Base-by-base conservation (phyloP, 2,329 filamentous ascomycete genomes). In the Madurella mycetomatis region DNA sequence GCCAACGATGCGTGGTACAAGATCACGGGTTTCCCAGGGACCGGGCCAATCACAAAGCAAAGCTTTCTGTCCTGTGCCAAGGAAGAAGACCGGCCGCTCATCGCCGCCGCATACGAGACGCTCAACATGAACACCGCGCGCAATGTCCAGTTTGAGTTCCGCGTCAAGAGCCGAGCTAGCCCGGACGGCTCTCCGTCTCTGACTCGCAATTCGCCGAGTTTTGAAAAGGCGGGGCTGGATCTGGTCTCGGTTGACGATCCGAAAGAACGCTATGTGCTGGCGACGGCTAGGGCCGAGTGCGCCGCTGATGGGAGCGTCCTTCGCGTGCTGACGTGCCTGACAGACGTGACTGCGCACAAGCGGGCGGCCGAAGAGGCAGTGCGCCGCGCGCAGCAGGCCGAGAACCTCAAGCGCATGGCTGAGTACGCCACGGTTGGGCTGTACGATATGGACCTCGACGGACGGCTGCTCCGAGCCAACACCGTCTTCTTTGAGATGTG, bases 1-100 rank as follows among this genome's bases (percentile, higher is more conserved):
- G 86, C 85, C 56, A 91, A 91, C 63, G 81, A 87, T 47, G 82
- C 84, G 9, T 90, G 77, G 73, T 74, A 78, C 60, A 72, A 74
- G 40, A 79, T 82, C 37, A 79, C 76, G 1, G 76, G 77, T 1
- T 71, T 73, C 45, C 66, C 73, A 25, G 59, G 62, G 18, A 39
- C 67, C 60, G 56, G 70, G 5, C 58, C 57, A 4, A 54, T 64
- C 39, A 40, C 48, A 19, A 57, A 47, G 16, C 41, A 70, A 41
- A 72, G 69, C 7, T 71, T 80, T 43, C 62, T 78, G 7, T 69
- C 73, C 5, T 75, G 70, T 17, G 71, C 79, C 2, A 68, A 76
- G 2, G 74, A 77, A 17, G 75, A 78, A 44, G 77, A 80, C 58
- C 72, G 69, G 37, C 60, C 65, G 9, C 70, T 68, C 47, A 69